These are phyloP conservation scores for Quercus ilex DNA, from an alignment of 306 rosid species.

Conservation along the genomic window DNA sequence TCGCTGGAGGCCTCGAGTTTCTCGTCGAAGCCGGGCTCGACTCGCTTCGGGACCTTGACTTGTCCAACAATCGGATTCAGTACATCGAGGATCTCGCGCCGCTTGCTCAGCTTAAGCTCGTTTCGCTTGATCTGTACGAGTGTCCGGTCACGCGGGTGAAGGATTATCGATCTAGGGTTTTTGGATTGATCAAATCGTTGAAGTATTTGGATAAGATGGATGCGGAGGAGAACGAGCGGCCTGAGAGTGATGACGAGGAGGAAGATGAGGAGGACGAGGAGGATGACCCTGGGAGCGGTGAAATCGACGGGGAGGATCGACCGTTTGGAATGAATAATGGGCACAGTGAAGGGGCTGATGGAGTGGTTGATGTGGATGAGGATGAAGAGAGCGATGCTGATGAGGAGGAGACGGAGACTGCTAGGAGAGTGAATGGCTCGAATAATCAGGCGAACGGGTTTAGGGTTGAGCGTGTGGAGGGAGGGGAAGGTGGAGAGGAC, in stretches of 20 bases:
- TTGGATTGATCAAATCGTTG: constrained; percentile 74
- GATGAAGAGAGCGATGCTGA: constrained; percentile 93
- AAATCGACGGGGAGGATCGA: constrained; percentile 76
- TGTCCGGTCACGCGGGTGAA: constrained; percentile 84
- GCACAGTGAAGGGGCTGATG: constrained; percentile 63
- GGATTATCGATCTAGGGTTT: constrained; percentile 98
- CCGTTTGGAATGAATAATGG: constrained; percentile 50
- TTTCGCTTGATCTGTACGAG: constrained; percentile 89
- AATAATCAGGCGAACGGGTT: constrained; percentile 62
- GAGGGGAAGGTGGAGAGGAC: constrained; percentile 41
- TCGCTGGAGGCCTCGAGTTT: constrained; percentile 75
- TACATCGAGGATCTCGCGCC: constrained; percentile 81
- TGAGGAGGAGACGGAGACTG: constrained; percentile 73
- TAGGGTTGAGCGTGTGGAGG: constrained; percentile 48
- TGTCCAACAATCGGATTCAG: constrained; percentile 87
- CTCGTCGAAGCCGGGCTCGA: constrained; percentile 79
- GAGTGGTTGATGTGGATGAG: constrained; percentile 78
- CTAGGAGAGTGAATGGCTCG: constrained; percentile 47
- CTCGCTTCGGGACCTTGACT: constrained; percentile 78
- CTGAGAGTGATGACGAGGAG: constrained; percentile 79
- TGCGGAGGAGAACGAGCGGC: constrained; percentile 87
- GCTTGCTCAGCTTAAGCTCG: constrained; percentile 76
- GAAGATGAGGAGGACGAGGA: constrained; percentile 74
- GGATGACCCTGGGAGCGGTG: constrained; percentile 92
- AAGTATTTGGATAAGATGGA: constrained; percentile 93